Evolutionary conservation across 345 rosid genomes (phyloP).

Genomic region (Eucalyptus pauciflora): DNA sequence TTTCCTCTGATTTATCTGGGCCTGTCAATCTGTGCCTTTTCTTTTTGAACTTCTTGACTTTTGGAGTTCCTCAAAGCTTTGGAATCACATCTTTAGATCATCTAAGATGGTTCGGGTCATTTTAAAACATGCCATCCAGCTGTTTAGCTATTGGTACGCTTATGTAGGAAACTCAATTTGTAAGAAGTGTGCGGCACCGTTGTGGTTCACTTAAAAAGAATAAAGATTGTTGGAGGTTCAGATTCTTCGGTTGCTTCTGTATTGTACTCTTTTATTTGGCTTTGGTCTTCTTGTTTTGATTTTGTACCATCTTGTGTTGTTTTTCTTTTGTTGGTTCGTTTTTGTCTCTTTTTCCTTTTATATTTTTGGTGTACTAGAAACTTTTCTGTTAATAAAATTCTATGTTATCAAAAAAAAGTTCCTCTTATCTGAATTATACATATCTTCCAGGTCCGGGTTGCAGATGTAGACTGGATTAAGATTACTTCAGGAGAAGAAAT

Average conservation of each 20-base stretch:
- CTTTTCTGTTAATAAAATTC: not conserved
- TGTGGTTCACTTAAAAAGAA: not conserved
- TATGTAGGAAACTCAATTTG: not conserved
- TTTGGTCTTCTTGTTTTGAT: not conserved
- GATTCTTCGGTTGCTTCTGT: not conserved
- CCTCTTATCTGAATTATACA: conserved; percentile 1
- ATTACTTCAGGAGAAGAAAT: conserved; percentile 65
- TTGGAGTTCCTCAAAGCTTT: not conserved
- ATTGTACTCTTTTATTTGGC: not conserved
- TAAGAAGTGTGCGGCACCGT: not conserved
- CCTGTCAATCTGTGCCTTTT: not conserved
- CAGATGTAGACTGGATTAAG: conserved; percentile 90
- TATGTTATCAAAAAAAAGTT: not conserved
- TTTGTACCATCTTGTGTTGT: not conserved
- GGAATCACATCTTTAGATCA: not conserved
- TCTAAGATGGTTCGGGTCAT: not conserved
- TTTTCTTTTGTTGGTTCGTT: not conserved
- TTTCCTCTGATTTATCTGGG: not conserved
- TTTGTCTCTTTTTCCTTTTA: not conserved
- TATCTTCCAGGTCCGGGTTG: conserved; percentile 70
- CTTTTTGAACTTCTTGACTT: not conserved
- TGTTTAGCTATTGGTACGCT: not conserved
- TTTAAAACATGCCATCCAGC: not conserved
- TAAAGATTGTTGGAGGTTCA: not conserved
- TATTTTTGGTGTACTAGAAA: not conserved